phyloP scores from a whole-genome alignment of 371 early-diverging fungal species.

The Apophysomyces sp. region DNA sequence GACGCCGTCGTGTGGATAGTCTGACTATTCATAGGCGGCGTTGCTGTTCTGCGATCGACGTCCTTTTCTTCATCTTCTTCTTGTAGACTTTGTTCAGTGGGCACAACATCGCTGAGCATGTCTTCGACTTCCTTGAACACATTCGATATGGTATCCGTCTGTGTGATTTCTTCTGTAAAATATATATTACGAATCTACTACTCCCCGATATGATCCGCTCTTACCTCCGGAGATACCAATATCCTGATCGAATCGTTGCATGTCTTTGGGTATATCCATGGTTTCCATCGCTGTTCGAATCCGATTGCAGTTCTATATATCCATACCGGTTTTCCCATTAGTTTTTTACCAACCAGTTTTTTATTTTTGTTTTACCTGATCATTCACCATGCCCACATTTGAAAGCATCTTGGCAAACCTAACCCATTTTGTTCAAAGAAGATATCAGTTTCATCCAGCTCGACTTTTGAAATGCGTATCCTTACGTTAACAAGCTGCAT shows the following conservation, averaged over 20 bases:
- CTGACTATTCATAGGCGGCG: neutral
- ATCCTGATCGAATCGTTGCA: slow-evolving; percentile 7
- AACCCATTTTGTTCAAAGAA: too few relatives aligned
- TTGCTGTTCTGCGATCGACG: neutral
- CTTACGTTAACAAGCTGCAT: slow-evolving; percentile 26
- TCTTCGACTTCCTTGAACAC: slow-evolving; percentile 18
- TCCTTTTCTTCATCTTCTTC: neutral
- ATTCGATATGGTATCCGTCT: slow-evolving; percentile 9
- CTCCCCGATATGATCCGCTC: neutral
- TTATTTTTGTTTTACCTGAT: slow-evolving; percentile 15
- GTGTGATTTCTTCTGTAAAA: neutral
- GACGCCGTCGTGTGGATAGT: neutral
- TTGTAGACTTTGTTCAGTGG: neutral
- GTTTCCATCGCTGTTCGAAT: slow-evolving; percentile 22
- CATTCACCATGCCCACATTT: slow-evolving; percentile 25
- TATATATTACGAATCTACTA: neutral
- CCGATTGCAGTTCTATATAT: slow-evolving; percentile 18
- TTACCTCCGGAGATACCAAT: neutral
- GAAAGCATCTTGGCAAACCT: slow-evolving; percentile 32
- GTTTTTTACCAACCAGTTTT: neutral
- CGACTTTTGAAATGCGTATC: neutral
- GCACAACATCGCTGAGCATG: slow-evolving; percentile 13
- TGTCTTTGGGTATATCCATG: slow-evolving; percentile 25
- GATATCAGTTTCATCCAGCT: too few relatives aligned
- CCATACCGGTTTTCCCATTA: too few relatives aligned